A percentile compares a stretch with the other conserved stretches of the same genome.
Conservation (phyloP, 108 stramenopile species). For the Fragilaria crotonensis region DNA sequence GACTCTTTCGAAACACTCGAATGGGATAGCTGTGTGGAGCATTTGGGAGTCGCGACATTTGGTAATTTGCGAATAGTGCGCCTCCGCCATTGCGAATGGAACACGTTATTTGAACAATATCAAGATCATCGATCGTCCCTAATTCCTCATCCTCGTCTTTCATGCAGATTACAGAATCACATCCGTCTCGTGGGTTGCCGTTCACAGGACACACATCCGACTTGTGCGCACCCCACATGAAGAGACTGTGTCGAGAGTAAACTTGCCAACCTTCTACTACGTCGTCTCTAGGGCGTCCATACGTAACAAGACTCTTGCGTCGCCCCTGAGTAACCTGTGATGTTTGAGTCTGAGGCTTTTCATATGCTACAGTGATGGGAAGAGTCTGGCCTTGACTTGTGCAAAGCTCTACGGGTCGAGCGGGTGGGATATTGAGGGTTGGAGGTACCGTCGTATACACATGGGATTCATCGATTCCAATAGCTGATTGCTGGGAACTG, state of each 20-base stretch:
- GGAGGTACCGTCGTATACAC: no score
- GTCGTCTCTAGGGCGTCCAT: neutral
- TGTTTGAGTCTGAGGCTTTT: no score
- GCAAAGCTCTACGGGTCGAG: no score
- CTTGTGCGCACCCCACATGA: neutral
- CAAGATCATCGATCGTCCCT: neutral
- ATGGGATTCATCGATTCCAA: no score
- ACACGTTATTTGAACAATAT: neutral
- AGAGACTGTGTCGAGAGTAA: neutral
- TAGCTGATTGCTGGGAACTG: no score
- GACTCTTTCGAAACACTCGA: neutral
- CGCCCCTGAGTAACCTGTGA: neutral
- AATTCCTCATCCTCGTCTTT: neutral
- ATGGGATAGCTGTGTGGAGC: neutral
- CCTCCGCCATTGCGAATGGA: neutral
- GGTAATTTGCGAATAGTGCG: neutral
- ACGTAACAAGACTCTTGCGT: neutral
- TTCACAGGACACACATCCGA: neutral
- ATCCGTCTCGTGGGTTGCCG: neutral
- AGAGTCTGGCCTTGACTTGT: no score
- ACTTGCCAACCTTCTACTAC: conserved; percentile 1
- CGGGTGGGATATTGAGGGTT: no score
- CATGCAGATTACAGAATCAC: neutral
- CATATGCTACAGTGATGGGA: no score
- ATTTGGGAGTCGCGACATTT: neutral